phyloP scores from a whole-genome alignment of 2,329 filamentous ascomycete genomes.

The Huntiella savannae region DNA sequence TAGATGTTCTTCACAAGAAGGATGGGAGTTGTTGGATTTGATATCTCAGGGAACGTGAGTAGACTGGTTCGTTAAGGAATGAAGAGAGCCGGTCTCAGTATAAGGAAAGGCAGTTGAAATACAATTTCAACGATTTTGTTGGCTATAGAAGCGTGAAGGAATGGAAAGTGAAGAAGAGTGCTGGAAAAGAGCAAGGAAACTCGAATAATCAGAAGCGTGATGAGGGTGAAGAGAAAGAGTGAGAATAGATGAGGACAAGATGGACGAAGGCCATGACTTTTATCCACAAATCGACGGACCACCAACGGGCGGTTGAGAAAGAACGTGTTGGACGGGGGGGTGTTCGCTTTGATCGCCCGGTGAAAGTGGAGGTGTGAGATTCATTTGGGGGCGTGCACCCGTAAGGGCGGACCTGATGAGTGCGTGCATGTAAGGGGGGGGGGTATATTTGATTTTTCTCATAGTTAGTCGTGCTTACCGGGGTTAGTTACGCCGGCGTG shows the following conservation, averaged over 20 bases:
- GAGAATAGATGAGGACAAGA: neutral
- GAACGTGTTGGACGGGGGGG: too few species aligned
- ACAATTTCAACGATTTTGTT: constrained; percentile 6
- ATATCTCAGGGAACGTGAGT: constrained; percentile 4
- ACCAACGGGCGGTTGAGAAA: neutral
- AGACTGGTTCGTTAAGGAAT: constrained; percentile 3
- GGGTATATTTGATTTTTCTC: neutral
- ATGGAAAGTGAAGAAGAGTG: constrained; percentile 8
- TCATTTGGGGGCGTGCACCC: too few species aligned
- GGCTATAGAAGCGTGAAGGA: constrained; percentile 7
- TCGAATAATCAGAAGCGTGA: neutral
- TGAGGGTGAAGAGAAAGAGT: constrained; percentile 3
- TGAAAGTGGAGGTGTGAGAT: too few species aligned
- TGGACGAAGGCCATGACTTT: constrained; percentile 5
- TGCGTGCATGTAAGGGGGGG: neutral
- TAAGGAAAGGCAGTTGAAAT: constrained; percentile 1
- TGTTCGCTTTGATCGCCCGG: too few species aligned
- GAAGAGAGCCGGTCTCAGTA: constrained; percentile 10
- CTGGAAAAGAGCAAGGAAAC: constrained; percentile 7
- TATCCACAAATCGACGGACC: constrained; percentile 2
- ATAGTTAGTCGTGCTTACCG: neutral
- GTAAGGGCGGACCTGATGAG: neutral
- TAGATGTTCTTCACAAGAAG: constrained; percentile 5
- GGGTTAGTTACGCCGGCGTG: neutral
- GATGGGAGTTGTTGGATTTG: neutral